These are phyloP conservation scores for Boletus rubropictus DNA, from an alignment of 768 basidiomycete species.

Conservation along the genomic window DNA sequence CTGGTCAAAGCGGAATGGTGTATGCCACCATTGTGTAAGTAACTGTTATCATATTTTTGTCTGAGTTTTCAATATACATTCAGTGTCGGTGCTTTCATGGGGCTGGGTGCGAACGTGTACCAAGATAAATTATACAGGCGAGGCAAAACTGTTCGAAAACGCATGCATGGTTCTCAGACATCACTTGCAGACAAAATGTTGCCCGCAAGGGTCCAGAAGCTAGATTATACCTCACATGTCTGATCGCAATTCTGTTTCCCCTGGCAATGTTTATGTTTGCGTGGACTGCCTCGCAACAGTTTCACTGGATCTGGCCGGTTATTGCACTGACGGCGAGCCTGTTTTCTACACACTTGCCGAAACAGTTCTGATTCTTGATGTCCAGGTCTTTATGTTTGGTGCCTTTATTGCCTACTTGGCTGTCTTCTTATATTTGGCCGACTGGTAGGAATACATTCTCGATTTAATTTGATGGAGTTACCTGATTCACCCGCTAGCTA, in stretches of 20 bases:
- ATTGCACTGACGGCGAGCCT: conserved; percentile 13
- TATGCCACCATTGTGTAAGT: conserved; percentile 54
- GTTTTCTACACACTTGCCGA: background rate
- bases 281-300: conserved; percentile 49
- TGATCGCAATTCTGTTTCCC: conserved; percentile 49
- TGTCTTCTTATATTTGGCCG: conserved; percentile 55
- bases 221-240: conserved; percentile 50
- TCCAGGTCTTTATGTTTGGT: conserved; percentile 44
- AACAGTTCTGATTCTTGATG: background rate
- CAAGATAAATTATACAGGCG: conserved; percentile 47
- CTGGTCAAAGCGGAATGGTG: conserved; percentile 54
- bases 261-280: conserved; percentile 64
- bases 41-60: background rate
- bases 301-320: conserved; percentile 54
- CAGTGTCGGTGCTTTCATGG: conserved; percentile 50
- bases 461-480: background rate
- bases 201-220: conserved; percentile 45
- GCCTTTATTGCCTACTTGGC: conserved; percentile 49
- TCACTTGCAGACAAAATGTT: conserved; percentile 25
- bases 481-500: conserved; percentile 31
- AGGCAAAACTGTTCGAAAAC: background rate
- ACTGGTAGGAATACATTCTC: conserved; percentile 39
- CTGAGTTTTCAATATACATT: background rate
- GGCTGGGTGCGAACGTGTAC: conserved; percentile 38
- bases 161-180: conserved; percentile 13